These are phyloP conservation scores for Cyberlindnera galapagoensis DNA, from an alignment of 805 yeast genomes.

Conservation along the genomic window DNA sequence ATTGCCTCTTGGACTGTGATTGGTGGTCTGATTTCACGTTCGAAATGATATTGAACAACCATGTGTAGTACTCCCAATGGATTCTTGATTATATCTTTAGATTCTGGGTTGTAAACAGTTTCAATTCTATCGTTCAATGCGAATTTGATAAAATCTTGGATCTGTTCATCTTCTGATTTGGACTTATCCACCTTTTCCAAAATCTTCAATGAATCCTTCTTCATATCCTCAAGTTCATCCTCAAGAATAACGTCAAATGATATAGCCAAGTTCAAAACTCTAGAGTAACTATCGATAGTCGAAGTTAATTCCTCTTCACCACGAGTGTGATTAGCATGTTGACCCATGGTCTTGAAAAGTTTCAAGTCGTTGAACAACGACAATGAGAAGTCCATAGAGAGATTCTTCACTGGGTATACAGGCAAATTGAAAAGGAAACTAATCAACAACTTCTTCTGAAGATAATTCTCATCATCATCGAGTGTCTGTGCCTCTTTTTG, in stretches of 20 bases:
- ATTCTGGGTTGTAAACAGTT: conserved; percentile 22
- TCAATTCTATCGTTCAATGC: conserved; percentile 29
- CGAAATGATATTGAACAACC: conserved; percentile 19
- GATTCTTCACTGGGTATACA: conserved; percentile 27
- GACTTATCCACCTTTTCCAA: conserved; percentile 30
- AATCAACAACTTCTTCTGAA: conserved; percentile 61
- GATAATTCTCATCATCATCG: conserved; percentile 47
- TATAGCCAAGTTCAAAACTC: conserved; percentile 44
- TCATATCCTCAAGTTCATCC: conserved; percentile 28
- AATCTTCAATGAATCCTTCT: conserved; percentile 33
- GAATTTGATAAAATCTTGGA: conserved; percentile 21
- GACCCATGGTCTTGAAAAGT: conserved; percentile 10
- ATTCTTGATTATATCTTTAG: conserved; percentile 26
- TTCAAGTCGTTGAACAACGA: conserved; percentile 15
- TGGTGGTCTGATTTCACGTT: conserved; percentile 7
- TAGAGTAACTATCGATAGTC: conserved; percentile 29
- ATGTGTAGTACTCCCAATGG: conserved; percentile 28
- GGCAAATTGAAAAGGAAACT: conserved; percentile 52
- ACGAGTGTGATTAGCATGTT: conserved; percentile 3
- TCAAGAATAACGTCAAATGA: conserved; percentile 62
- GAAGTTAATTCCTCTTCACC: conserved; percentile 21
- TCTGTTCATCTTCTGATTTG: conserved; percentile 24
- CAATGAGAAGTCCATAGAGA: not conserved
- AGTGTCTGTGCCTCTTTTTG: conserved; percentile 36
- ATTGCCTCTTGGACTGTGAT: conserved; percentile 27